Evolutionary conservation across 352 stramenopile species (phyloP).

Genomic region (Phytophthora agathidicida): DNA sequence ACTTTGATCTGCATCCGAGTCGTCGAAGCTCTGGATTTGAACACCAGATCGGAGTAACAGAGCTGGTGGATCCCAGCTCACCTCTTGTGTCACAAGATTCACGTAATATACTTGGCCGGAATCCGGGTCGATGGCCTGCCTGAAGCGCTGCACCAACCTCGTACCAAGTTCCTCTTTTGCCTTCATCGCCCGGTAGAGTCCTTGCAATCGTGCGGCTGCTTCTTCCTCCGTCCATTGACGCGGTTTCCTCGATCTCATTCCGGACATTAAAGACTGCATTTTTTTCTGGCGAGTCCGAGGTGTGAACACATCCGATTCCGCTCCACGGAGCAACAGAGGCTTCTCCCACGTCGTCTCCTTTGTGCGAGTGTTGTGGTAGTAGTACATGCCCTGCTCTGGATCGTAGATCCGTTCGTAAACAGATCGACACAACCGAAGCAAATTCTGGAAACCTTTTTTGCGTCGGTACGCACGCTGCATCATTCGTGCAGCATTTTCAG

Average conservation of each 20-base stretch:
- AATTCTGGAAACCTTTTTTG: conserved; percentile 46
- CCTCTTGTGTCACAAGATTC: conserved; percentile 63
- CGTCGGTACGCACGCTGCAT: conserved; percentile 63
- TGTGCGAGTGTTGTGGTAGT: conserved; percentile 84
- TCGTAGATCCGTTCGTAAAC: conserved; percentile 83
- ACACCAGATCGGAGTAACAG: conserved; percentile 30
- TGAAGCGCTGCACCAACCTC: conserved; percentile 54
- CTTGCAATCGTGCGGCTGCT: conserved; percentile 56
- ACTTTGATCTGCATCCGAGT: no score
- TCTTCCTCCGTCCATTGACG: conserved; percentile 53
- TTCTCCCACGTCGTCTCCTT: conserved; percentile 75
- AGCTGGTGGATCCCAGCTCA: conserved; percentile 66
- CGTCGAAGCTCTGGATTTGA: conserved; percentile 37
- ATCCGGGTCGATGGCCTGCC: conserved; percentile 54
- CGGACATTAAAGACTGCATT: conserved; percentile 27
- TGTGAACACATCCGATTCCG: conserved; percentile 51
- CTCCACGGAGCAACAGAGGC: conserved; percentile 48
- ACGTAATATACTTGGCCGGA: conserved; percentile 75
- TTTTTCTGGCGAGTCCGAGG: conserved; percentile 55
- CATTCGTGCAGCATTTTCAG: conserved; percentile 51
- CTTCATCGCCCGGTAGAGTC: conserved; percentile 57
- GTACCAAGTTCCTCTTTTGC: conserved; percentile 48
- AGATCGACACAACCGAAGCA: conserved; percentile 49
- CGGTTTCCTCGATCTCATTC: conserved; percentile 1
- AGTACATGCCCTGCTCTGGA: conserved; percentile 50